Conservation (phyloP, 73 alveolate genomes). For the Paramecium primaurelia region DNA sequence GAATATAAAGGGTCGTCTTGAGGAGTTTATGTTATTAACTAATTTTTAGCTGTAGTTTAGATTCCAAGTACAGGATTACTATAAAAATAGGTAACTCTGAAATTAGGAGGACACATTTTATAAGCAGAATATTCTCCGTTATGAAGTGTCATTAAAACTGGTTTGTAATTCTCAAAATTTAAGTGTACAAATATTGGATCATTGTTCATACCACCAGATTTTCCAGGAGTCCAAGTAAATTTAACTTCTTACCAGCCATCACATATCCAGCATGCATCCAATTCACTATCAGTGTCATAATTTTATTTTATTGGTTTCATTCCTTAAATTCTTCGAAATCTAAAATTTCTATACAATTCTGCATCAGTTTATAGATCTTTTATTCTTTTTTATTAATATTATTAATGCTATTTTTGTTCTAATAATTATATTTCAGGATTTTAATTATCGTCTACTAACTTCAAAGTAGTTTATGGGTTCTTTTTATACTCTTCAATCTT, state of each 20-base stretch:
- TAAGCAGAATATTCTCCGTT: constrained; percentile 36
- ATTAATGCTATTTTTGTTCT: background rate
- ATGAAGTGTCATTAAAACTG: constrained; percentile 12
- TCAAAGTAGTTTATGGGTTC: background rate
- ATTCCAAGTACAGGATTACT: constrained; percentile 51
- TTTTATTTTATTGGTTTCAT: background rate
- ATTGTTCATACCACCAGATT: constrained; percentile 29
- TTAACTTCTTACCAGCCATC: constrained; percentile 62
- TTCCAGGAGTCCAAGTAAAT: constrained; percentile 45
- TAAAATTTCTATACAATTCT: background rate
- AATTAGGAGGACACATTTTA: constrained; percentile 62
- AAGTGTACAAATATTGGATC: constrained; percentile 57
- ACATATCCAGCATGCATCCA: constrained; percentile 57
- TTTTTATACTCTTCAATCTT: constrained; percentile 5
- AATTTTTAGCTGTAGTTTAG: constrained; percentile 7
- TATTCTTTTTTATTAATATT: background rate
- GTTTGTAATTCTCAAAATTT: constrained; percentile 47
- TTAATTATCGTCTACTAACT: constrained; percentile 2
- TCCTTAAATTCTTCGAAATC: constrained; percentile 18
- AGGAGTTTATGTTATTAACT: constrained; percentile 22
- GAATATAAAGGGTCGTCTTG: background rate
- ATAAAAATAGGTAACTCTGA: constrained; percentile 9
- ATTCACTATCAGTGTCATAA: background rate
- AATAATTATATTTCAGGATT: background rate
- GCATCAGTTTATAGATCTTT: background rate